Evolutionary conservation across 768 basidiomycete genomes (phyloP).

Genomic region (Suillus subluteus): DNA sequence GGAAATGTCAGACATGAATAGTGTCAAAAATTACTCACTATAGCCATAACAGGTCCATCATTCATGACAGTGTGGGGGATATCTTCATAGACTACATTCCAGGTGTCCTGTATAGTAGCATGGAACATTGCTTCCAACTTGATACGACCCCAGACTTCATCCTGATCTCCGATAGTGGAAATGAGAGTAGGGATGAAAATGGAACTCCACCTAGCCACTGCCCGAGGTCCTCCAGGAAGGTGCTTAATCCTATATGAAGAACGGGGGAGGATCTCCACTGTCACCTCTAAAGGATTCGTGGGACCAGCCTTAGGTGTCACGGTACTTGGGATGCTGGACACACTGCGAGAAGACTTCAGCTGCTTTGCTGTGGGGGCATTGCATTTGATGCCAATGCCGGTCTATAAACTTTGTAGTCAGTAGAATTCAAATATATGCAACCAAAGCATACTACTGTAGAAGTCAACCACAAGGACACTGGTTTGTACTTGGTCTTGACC

Average conservation of each 20-base stretch:
- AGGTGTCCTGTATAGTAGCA: neutral
- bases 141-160: neutral
- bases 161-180: neutral
- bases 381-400: neutral
- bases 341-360: neutral
- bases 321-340: neutral
- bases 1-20: neutral
- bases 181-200: neutral
- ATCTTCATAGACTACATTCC: conserved; percentile 12
- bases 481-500: neutral
- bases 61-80: conserved; percentile 11
- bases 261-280: neutral
- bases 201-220: neutral
- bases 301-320: neutral
- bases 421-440: neutral
- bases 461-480: neutral
- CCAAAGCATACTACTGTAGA: neutral
- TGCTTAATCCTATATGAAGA: neutral
- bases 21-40: conserved; percentile 5
- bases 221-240: neutral
- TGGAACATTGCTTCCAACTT: neutral
- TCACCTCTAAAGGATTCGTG: neutral
- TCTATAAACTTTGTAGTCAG: neutral
- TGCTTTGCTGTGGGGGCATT: neutral
- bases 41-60: conserved; percentile 7